Conservation (phyloP, 2,329 filamentous ascomycete species). For the Juglanconis sp. region DNA sequence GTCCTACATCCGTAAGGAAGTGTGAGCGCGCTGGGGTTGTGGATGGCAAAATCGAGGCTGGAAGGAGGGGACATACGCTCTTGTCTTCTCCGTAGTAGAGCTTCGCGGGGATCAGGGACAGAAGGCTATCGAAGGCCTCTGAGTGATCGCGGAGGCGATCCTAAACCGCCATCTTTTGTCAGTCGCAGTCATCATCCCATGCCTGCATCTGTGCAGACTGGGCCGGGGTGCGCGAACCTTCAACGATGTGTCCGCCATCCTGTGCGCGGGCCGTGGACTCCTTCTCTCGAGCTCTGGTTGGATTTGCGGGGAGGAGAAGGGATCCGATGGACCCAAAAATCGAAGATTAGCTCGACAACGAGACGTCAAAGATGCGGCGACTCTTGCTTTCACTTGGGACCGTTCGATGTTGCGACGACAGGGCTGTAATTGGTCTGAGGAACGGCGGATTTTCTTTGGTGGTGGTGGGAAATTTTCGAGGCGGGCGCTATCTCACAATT, state of each 20-base stretch:
- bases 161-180: conserved; percentile 29
- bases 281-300: background rate
- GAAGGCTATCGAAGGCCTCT: conserved; percentile 79
- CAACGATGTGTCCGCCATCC: conserved; percentile 26
- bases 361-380: too few species aligned
- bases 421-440: conserved; percentile 19
- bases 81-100: conserved; percentile 78
- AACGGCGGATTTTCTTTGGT: conserved; percentile 7
- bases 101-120: conserved; percentile 86
- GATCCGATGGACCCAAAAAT: background rate
- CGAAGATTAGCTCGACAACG: too few species aligned
- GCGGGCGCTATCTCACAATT: conserved; percentile 1
- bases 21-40: conserved; percentile 17
- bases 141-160: conserved; percentile 57
- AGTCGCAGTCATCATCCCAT: conserved; percentile 1
- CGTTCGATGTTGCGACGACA: conserved; percentile 13
- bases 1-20: conserved; percentile 52
- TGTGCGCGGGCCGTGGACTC: background rate
- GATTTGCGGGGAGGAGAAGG: background rate
- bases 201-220: conserved; percentile 4
- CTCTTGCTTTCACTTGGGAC: background rate
- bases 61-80: conserved; percentile 59
- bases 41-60: background rate
- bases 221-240: conserved; percentile 22
- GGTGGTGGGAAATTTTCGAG: conserved; percentile 18